Conservation (phyloP, 1,139 yeast genomes). For the Geotrichum candidum region DNA sequence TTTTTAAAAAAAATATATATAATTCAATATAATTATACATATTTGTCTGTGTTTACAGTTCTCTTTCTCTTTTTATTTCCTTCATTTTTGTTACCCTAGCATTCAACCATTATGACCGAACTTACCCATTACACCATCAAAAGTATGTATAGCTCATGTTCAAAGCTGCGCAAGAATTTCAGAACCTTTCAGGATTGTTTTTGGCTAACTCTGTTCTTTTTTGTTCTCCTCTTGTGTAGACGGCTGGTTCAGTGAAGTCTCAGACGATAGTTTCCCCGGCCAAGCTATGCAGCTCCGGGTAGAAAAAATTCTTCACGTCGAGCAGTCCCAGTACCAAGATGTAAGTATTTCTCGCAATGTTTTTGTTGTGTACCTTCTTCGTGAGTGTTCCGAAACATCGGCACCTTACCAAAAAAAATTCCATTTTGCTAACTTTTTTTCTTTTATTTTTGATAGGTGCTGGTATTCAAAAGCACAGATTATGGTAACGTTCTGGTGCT, state of each 20-base stretch:
- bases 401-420: background rate
- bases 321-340: conserved; percentile 81
- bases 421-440: background rate
- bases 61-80: background rate
- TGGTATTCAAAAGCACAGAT: conserved; percentile 79
- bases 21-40: background rate
- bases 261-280: conserved; percentile 89
- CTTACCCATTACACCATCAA: conserved; percentile 36
- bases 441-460: conserved; percentile 32
- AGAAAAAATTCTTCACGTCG: conserved; percentile 72
- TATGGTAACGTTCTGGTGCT: conserved; percentile 88
- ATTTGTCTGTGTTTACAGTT: background rate
- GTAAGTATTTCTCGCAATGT: conserved; percentile 27
- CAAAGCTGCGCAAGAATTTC: too few species aligned
- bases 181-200: background rate
- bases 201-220: conserved; percentile 7
- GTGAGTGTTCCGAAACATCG: background rate
- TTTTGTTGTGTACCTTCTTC: background rate
- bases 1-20: too few species aligned
- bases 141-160: conserved; percentile 16
- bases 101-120: conserved; percentile 30
- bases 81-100: background rate
- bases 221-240: conserved; percentile 35
- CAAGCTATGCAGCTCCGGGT: conserved; percentile 86
- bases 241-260: conserved; percentile 89